Conservation (phyloP, 495 filamentous ascomycete genomes). For the Hypoxylon subgilvum region DNA sequence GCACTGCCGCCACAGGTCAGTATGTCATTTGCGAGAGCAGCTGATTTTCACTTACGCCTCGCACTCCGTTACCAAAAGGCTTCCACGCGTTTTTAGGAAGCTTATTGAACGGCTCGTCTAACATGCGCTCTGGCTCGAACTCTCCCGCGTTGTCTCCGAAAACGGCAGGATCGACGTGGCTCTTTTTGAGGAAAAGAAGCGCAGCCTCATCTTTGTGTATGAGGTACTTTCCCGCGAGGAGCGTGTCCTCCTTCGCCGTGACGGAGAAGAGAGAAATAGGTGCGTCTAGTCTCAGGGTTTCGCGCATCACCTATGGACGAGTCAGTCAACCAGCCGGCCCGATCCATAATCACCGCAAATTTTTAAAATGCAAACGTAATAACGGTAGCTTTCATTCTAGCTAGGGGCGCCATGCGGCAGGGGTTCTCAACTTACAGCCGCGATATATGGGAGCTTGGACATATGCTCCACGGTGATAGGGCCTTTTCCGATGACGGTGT, state of each 20-base stretch:
- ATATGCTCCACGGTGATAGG: constrained; percentile 71
- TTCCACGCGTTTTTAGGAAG: constrained; percentile 64
- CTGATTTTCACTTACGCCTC: constrained; percentile 45
- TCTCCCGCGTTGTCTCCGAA: constrained; percentile 61
- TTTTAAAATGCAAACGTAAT: too few species aligned
- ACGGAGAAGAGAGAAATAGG: constrained; percentile 65
- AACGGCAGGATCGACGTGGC: constrained; percentile 55
- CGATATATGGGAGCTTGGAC: constrained; percentile 67
- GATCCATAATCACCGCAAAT: too few species aligned
- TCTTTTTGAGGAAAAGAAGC: constrained; percentile 61
- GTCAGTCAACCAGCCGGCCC: constrained; percentile 38
- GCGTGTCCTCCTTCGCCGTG: constrained; percentile 47
- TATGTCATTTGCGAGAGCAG: constrained; percentile 46
- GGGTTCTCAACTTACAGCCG: constrained; percentile 40
- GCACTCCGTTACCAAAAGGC: constrained; percentile 63
- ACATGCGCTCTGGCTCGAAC: constrained; percentile 69
- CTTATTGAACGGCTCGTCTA: constrained; percentile 65
- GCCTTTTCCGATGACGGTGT: constrained; percentile 66
- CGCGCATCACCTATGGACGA: constrained; percentile 64
- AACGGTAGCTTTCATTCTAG: too few species aligned
- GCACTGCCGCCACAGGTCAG: constrained; percentile 43
- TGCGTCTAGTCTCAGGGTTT: constrained; percentile 71
- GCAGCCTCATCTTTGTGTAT: constrained; percentile 61
- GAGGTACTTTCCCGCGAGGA: constrained; percentile 71
- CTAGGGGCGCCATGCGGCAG: too few species aligned